Base-by-base conservation (phyloP, 1,284 basidiomycete genomes). In the Sphaerobolus stellatus region DNA sequence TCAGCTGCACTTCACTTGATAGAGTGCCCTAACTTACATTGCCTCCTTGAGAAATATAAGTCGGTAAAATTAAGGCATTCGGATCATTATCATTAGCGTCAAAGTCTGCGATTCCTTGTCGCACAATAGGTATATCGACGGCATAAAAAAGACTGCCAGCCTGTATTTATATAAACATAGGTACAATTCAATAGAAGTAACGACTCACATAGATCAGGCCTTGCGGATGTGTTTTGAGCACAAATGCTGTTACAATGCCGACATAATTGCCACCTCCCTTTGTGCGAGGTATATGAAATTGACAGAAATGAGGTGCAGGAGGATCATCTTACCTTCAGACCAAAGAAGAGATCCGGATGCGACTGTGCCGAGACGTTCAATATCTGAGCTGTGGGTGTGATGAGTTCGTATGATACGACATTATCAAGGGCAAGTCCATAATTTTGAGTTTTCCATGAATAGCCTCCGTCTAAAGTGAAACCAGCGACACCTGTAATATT, bases 331-430 rank as follows among this genome's bases (percentile, higher is more conserved):
- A n/a, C n/a, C n/a, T n/a, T n/a, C 7, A 40, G n/a, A 38, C 25
- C 43, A 24, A 45, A 45, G 16, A 45, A 20, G n/a, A 45, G n/a
- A 16, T 20, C 43, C 16, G 18, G 18, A 16, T 68, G 62, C 14
- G 83, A 73, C 76, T 71, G 40, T 18, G 51, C 27, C 4, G 60
- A 60, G 2, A 63, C 60, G 11, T 33, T 54, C n/a, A 38, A 57
- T 5, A 64, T 34, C 2, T 52, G 59, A 22, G 62, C 64, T 27
- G 59, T 52, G 1, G 64, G 64, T 13, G 60, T 44, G 13, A 65
- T 62, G 2, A 65, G 50, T 29, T 63, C 57, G 38, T 40, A 61
- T 8, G 54, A 52, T 14, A 55, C 33, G 27, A 62, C 28, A n/a
- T 41, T 65, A 45, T 65, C 64, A 11, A 65, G 30, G 30, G 56